Evolutionary conservation across 2,329 filamentous ascomycete genomes (phyloP).

Genomic region (Nemania abortiva): DNA sequence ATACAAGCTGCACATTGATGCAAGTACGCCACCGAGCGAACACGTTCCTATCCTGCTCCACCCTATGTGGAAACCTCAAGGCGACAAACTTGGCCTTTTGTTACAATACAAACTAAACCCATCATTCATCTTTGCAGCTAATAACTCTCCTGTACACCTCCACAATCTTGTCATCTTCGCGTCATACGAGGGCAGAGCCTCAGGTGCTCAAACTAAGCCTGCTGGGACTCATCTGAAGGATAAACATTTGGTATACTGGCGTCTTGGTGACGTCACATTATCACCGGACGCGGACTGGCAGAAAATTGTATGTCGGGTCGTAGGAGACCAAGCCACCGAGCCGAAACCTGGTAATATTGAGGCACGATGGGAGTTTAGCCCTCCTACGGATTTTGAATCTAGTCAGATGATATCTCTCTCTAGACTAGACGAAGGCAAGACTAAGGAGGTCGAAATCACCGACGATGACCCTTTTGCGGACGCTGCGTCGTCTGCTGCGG

Average conservation of each 20-base stretch:
- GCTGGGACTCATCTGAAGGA: conserved; percentile 83
- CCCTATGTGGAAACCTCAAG: conserved; percentile 85
- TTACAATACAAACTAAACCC: conserved; percentile 89
- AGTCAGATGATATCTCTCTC: conserved; percentile 69
- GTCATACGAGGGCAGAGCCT: conserved; percentile 76
- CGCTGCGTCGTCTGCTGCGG: conserved; percentile 53
- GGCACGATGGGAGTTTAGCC: conserved; percentile 78
- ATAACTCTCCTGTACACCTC: conserved; percentile 64
- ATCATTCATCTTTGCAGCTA: conserved; percentile 60
- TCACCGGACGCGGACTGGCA: conserved; percentile 71
- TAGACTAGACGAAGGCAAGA: conserved; percentile 65
- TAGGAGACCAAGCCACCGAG: conserved; percentile 75
- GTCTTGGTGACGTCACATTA: conserved; percentile 78
- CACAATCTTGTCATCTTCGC: conserved; percentile 82
- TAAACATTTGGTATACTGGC: conserved; percentile 83
- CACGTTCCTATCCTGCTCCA: conserved; percentile 80
- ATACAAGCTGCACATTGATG: conserved; percentile 84
- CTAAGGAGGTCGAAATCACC: conserved; percentile 59
- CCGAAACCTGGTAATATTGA: conserved; percentile 83
- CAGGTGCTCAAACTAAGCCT: conserved; percentile 80
- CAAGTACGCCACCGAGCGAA: conserved; percentile 57
- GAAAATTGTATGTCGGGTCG: conserved; percentile 86
- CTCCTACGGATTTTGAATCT: conserved; percentile 48
- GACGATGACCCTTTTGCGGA: conserved; percentile 79
- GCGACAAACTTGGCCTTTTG: conserved; percentile 86